Conservation (phyloP, 108 stramenopile species). For the Skeletonema potamos region DNA sequence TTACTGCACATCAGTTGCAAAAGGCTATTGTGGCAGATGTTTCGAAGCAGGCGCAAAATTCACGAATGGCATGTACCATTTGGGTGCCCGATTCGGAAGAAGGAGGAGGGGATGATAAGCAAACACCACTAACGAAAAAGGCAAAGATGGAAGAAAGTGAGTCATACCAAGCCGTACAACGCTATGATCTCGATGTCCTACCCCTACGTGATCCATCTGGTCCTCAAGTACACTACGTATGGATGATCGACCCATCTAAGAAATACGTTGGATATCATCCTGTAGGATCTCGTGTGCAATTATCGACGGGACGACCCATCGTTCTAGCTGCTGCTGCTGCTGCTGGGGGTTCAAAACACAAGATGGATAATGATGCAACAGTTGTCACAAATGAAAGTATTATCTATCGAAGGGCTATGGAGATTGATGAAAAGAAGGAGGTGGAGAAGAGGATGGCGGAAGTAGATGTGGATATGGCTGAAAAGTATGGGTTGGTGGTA, state of each 20-base stretch:
- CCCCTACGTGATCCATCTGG: conserved; percentile 76
- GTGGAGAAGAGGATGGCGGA: conserved; percentile 63
- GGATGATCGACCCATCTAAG: conserved; percentile 53
- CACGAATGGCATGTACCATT: conserved; percentile 81
- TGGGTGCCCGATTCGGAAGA: conserved; percentile 49
- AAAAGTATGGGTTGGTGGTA: conserved; percentile 51
- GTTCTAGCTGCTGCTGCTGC: conserved; percentile 8
- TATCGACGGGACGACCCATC: conserved; percentile 74
- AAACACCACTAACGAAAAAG: conserved; percentile 8
- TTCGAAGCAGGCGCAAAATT: conserved; percentile 52
- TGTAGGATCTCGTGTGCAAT: conserved; percentile 72
- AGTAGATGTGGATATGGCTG: conserved; percentile 73
- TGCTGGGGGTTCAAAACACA: conserved; percentile 18
- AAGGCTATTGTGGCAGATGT: conserved; percentile 78
- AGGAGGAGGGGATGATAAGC: background rate
- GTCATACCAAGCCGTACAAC: conserved; percentile 55
- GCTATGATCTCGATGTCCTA: conserved; percentile 81
- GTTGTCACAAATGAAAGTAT: conserved; percentile 30
- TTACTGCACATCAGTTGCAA: conserved; percentile 35
- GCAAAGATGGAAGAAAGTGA: conserved; percentile 1
- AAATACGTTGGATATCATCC: conserved; percentile 58
- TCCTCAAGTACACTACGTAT: conserved; percentile 72
- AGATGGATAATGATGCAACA: background rate
- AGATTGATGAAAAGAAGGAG: conserved; percentile 54
- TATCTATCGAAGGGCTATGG: conserved; percentile 46